Percentiles rank a stretch among this genome's conserved stretches.
These are phyloP conservation scores for Alnus glutinosa DNA, from an alignment of 306 rosid genomes.

Conservation along the genomic window DNA sequence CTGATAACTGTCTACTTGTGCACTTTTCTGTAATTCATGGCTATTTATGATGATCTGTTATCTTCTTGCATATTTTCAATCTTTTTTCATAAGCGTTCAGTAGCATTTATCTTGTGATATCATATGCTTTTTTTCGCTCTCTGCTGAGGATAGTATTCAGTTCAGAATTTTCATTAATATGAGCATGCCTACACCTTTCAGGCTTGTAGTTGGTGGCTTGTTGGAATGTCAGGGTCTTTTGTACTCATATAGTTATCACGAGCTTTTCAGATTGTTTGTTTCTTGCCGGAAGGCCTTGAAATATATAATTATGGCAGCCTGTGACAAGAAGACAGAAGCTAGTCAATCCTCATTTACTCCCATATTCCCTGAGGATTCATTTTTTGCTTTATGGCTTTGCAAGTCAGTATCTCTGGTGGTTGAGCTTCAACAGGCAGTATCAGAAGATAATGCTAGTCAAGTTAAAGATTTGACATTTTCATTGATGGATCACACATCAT, in stretches of 20 bases:
- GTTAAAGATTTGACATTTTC: constrained; percentile 54
- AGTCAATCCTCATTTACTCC: constrained; percentile 31
- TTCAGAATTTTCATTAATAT: constrained; percentile 15
- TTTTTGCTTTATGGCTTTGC: constrained; percentile 66
- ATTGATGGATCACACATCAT: constrained; percentile 77
- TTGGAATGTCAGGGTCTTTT: constrained; percentile 36
- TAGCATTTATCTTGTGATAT: background rate
- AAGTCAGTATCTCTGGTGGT: constrained; percentile 61
- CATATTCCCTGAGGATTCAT: constrained; percentile 47
- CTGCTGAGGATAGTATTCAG: constrained; percentile 12
- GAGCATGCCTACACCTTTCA: constrained; percentile 42
- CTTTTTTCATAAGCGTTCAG: background rate
- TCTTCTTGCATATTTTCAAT: background rate
- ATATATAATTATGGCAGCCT: constrained; percentile 43
- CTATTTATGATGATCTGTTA: background rate
- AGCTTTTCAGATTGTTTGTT: constrained; percentile 68
- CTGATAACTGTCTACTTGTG: background rate
- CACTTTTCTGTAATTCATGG: background rate
- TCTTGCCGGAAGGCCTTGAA: constrained; percentile 82
- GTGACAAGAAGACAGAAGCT: constrained; percentile 44
- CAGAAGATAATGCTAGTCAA: constrained; percentile 36
- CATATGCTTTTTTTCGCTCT: constrained; percentile 21
- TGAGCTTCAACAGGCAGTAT: constrained; percentile 49
- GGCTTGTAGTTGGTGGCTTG: constrained; percentile 67
- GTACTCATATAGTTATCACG: constrained; percentile 36